phyloP scores from a whole-genome alignment of 2,329 filamentous ascomycete species.

The Berkeleyomyces basicola region DNA sequence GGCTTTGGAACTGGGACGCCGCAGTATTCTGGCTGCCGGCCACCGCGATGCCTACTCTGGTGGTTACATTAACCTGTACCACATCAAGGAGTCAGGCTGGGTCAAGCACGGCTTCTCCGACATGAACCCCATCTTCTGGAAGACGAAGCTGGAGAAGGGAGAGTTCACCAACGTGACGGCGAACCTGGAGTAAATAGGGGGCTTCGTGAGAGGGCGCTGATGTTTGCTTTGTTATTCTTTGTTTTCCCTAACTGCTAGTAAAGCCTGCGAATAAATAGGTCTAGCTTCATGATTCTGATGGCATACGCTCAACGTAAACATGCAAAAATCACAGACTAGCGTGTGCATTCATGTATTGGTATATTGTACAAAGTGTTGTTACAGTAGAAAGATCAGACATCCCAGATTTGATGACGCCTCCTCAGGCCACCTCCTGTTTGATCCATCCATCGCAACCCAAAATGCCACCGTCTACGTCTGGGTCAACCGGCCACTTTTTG shows the following conservation, averaged over 20 bases:
- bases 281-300: slow-evolving; percentile 11
- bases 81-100: slow-evolving; percentile 98
- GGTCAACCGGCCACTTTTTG: slow-evolving; percentile 60
- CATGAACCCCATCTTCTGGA: slow-evolving; percentile 99
- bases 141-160: slow-evolving; percentile 95
- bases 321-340: neutral
- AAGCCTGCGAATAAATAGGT: slow-evolving; percentile 8
- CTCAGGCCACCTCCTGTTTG: slow-evolving; percentile 12
- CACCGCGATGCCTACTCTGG: slow-evolving; percentile 98
- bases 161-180: slow-evolving; percentile 95
- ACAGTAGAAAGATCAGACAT: slow-evolving; percentile 10
- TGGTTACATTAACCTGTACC: slow-evolving; percentile 96
- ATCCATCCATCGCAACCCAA: slow-evolving; percentile 39
- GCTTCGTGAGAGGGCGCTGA: neutral
- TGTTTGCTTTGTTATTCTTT: slow-evolving; percentile 4
- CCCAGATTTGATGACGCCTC: neutral
- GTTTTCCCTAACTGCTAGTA: slow-evolving; percentile 3
- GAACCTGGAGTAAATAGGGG: slow-evolving; percentile 37
- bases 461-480: slow-evolving; percentile 44
- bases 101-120: slow-evolving; percentile 97
- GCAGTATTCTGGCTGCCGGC: slow-evolving; percentile 89
- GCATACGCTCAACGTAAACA: slow-evolving; percentile 10
- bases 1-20: slow-evolving; percentile 73
- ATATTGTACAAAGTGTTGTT: slow-evolving; percentile 13
- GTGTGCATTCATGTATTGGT: neutral